Evolutionary conservation across 139 green algal species (phyloP), one percentile per base, ranked within the genome.

Genomic region (Chlamydomonas sp.): DNA sequence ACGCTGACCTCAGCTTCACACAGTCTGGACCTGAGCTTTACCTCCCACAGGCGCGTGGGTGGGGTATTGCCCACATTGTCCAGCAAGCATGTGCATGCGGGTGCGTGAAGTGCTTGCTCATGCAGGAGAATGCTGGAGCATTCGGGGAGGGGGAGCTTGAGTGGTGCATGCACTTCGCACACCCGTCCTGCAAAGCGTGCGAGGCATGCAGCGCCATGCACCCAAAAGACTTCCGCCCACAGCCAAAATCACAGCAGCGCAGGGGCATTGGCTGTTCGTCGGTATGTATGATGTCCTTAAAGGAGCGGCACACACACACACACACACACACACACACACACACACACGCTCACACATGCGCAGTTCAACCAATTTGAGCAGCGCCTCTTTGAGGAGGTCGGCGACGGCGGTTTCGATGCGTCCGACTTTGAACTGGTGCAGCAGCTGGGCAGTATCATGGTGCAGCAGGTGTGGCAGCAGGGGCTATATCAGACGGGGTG

Each of bases 401-500:
- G 62, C 5, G 6, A 8, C 22, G 62, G 62, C 6, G 62, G 62
- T 6, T 69, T 69, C 34, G 34, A 69, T 3, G 31, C 62, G 22
- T 8, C 22, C 4, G 62, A 69, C 5, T 69, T 69, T 54, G 62
- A 69, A 31, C 33, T 69, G 22, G 35, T 69, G 37, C 62, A 69
- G 62, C 62, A 69, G 62, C 62, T 69, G 24, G 62, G 62, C 8
- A 35, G 22, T 6, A 69, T 69, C 31, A 54, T 35, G 5, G 5
- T 69, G 31, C 62, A 69, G 22, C 62, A 54, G 34, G 59, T 39
- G 29, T 63, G 54, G 28, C 54, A 63, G n/a, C 13, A 63, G 54
- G n/a, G 54, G n/a, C n/a, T n/a, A n/a, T n/a, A n/a, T n/a, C n/a
- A n/a, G n/a, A n/a, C n/a, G n/a, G n/a, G n/a, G n/a, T n/a, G n/a